Evolutionary conservation across 2,329 filamentous ascomycete genomes (phyloP), one percentile per base, ranked within the genome.

Genomic region (Fusarium abutilonis): DNA sequence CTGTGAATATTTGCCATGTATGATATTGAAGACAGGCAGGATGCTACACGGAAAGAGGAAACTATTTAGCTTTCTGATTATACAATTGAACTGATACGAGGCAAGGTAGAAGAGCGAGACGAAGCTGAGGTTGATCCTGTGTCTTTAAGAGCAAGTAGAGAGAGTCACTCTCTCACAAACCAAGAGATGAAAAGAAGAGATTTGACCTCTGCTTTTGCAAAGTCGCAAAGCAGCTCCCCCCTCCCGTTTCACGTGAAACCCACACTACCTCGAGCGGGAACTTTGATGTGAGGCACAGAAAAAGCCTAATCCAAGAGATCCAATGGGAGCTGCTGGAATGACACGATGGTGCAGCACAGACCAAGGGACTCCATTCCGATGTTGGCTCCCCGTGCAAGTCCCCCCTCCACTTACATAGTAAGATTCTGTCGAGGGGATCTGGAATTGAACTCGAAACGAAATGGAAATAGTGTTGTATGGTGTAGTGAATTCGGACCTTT

Each of bases 111-210:
- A n/a, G 13, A n/a, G n/a, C 6, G n/a, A 13, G 6, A n/a, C n/a
- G 11, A n/a, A 13, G 10, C 9, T 13, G 10, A 3, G 10, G 6
- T 26, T 26, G 23, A 8, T 26, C 29, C 10, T 31, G 29, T 31
- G 29, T 31, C 29, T 31, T 13, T 9, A 29, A 29, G 9, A 9
- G 2, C 21, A 23, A 23, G 21, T 23, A 4, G 4, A 23, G 4
- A 14, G 11, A 6, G 23, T 45, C 15, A 19, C 23, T 21, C 29
- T 11, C 38, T 26, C 38, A 36, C 17, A 42, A 52, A 28, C 10
- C 11, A 38, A 44, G 17, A 44, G 51, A 52, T 64, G 60, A 61
- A 64, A 64, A 44, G 52, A 45, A 63, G 60, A 64, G 60, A 46
- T 61, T 64, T 21, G 43, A 32, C 45, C 41, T 36, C 45, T 21